These are phyloP conservation scores for Geranium incanum DNA, from an alignment of 441 rosid genomes.

Conservation along the genomic window DNA sequence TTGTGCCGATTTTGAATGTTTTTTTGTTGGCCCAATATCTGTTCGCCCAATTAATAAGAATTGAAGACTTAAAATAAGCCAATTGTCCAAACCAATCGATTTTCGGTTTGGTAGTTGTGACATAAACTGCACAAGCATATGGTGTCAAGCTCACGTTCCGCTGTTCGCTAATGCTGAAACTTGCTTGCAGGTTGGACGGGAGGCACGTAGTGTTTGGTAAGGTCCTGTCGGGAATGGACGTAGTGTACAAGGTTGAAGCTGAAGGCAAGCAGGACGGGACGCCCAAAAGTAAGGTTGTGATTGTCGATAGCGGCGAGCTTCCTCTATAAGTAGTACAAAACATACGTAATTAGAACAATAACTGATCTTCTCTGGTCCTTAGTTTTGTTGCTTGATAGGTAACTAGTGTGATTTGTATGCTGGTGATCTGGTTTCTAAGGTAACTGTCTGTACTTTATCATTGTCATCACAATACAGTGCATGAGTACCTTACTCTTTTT, in stretches of 20 bases:
- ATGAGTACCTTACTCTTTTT: no score
- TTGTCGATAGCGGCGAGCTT: constrained; percentile 49
- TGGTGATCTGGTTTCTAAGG: no score
- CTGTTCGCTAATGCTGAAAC: not conserved
- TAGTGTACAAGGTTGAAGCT: constrained; percentile 48
- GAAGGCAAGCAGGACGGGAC: constrained; percentile 43
- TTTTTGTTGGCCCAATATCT: no score
- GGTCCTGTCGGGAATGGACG: constrained; percentile 59
- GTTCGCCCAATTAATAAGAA: no score
- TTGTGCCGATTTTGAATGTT: no score
- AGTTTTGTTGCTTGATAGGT: not conserved
- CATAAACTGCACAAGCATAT: not conserved
- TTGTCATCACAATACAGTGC: no score
- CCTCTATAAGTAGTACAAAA: constrained; percentile 19
- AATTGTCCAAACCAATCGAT: not conserved
- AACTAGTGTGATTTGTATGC: no score
- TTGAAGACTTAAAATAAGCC: no score
- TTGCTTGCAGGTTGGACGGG: constrained; percentile 49
- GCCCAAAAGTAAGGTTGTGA: constrained; percentile 40
- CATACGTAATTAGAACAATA: not conserved
- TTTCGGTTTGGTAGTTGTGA: not conserved
- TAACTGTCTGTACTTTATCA: no score
- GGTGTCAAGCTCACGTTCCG: not conserved
- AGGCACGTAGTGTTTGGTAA: constrained; percentile 59
- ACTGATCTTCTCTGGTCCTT: not conserved